Evolutionary conservation across 2,329 filamentous ascomycete species (phyloP), one percentile per base, ranked within the genome.

Genomic region (Plectosphaerella plurivora): DNA sequence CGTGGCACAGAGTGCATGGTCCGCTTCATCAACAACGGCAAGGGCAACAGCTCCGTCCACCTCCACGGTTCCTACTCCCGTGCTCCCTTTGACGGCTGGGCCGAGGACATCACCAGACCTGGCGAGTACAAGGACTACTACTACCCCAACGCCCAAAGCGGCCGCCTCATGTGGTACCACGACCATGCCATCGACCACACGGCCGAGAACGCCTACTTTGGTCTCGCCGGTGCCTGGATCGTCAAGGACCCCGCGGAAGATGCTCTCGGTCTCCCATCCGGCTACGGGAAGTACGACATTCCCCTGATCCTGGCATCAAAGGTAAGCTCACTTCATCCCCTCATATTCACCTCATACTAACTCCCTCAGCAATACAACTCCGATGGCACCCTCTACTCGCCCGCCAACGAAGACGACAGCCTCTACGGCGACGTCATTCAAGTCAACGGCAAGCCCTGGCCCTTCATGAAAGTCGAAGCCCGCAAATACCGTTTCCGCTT

Each of bases 81-180:
- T 33, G 68, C 73, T 8, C 72, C 73, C 10, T 65, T 57, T 49
- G 63, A 79, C 55, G 77, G 77, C 1, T 80, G 76, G 75, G 77
- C 77, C 5, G 71, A 72, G 47, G 78, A 82, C 55, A 64, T 70
- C 20, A 73, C 75, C 1, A 35, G 63, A 2, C 66, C 69, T 2
- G 74, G 75, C 2, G 63, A 79, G 57, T 79, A 73, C 61, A 80
- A 82, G 61, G 62, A 82, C 53, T 82, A 82, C 61, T 81, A 79
- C 63, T 82, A 80, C 54, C 77, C 78, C 39, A 81, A 81, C 60
- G 64, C 61, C 24, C 75, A 80, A 56, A 64, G 65, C 39, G 74
- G 69, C 2, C 67, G 78, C 28, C 73, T 74, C 0, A 69, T 80
- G 36, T 81, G 78, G 77, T 81, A 81, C 54, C 76, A 82, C 58